Base-by-base conservation (phyloP, 2,329 filamentous ascomycete genomes). In the Phialophora chinensis region DNA sequence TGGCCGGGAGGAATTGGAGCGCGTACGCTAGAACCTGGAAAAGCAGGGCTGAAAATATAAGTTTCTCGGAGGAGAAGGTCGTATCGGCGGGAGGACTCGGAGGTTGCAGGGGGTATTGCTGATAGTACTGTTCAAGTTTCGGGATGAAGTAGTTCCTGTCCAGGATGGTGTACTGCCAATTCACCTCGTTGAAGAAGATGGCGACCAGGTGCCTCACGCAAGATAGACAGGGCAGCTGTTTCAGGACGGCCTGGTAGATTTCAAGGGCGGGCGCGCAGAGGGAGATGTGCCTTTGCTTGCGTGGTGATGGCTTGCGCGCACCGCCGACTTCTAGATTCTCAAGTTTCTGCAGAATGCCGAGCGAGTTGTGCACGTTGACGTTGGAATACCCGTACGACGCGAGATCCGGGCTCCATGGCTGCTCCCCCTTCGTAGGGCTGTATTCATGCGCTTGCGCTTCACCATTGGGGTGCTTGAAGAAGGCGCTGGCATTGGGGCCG, bases 151-250 rank as follows among this genome's bases (percentile, higher is more conserved):
- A 35, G 25, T 60, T 65, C n/a, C 62, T 35, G 20, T 65, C 62
- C 6, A 65, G 27, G 49, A 65, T 60, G 33, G 62, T 53, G 44
- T 54, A 65, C 31, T 65, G 62, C 62, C 62, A 65, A 31, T 65
- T 65, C 27, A 65, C 56, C 27, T 65, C 62, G 47, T 53, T 42
- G 49, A 65, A 65, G 42, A 65, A 65, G 35, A 60, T 47, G 3
- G 53, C 25, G 23, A 65, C 62, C 2, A 65, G 49, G 33, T 65
- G 31, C 25, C 50, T 35, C 17, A 65, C 62, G 52, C 62, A 65
- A 14, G 49, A 33, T 2, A 38, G 57, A 55, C 62, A 65, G 17
- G 62, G 62, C 42, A 65, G 25, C 11, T 44, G 56, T 54, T 55
- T 60, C 29, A 65, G 50, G 20, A 65, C 49, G 20, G 62, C n/a